These are phyloP conservation scores for Parafenestella ontariensis DNA, from an alignment of 2,329 filamentous ascomycete genomes.

Conservation along the genomic window DNA sequence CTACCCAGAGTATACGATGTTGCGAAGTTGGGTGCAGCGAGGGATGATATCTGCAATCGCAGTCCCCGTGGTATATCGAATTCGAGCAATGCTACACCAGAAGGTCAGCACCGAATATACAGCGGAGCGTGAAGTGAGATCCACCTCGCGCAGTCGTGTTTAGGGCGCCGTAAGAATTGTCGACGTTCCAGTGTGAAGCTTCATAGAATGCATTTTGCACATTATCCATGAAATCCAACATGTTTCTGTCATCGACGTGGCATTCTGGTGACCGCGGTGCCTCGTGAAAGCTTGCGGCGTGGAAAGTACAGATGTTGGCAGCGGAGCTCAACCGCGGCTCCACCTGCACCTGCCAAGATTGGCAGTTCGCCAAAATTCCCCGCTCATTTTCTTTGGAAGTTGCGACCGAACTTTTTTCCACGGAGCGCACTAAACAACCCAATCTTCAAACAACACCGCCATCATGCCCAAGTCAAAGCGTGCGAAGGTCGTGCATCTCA, in stretches of 20 bases:
- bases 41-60: constrained; percentile 85
- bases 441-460: constrained; percentile 29
- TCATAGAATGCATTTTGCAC: constrained; percentile 90
- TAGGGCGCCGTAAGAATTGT: constrained; percentile 89
- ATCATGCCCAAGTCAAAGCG: constrained; percentile 97
- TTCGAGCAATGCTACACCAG: constrained; percentile 74
- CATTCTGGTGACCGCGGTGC: constrained; percentile 24
- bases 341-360: constrained; percentile 36
- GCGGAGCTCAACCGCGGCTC: constrained; percentile 1
- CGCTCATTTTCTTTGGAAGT: constrained; percentile 32
- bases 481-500: constrained; percentile 85
- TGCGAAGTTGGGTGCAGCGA: constrained; percentile 91
- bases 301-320: constrained; percentile 4
- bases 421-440: constrained; percentile 15
- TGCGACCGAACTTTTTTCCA: constrained; percentile 40
- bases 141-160: constrained; percentile 83
- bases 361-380: constrained; percentile 43
- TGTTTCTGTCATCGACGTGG: constrained; percentile 53
- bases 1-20: constrained; percentile 92
- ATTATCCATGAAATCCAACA: constrained; percentile 98
- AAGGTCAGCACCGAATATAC: constrained; percentile 13
- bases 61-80: constrained; percentile 87
- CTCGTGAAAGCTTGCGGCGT: constrained; percentile 6
- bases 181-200: constrained; percentile 84
- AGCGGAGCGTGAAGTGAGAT: constrained; percentile 25